A percentile compares a stretch with the other conserved stretches of the same genome.
phyloP scores from a whole-genome alignment of 257 asterid species.

The Salvia miltiorrhiza region DNA sequence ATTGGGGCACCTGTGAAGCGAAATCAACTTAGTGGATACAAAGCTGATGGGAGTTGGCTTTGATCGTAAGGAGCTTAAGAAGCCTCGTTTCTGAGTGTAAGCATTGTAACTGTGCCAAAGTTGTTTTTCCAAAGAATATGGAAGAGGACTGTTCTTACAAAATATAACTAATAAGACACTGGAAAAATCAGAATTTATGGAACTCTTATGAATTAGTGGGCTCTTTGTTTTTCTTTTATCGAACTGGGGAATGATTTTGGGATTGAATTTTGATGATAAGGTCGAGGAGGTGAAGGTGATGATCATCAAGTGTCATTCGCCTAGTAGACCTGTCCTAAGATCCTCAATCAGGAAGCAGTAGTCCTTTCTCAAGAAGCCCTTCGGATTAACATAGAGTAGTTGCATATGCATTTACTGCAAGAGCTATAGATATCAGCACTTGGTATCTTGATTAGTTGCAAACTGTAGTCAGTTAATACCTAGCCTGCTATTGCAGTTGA shows the following conservation, averaged over 20 bases:
- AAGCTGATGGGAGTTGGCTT: conserved; percentile 24
- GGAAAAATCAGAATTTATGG: conserved; percentile 6
- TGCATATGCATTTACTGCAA: conserved; percentile 17
- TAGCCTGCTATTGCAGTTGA: conserved; percentile 11
- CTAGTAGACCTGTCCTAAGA: conserved; percentile 19
- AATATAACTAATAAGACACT: conserved; percentile 10
- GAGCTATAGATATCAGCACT: conserved; percentile 14
- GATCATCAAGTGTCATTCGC: conserved; percentile 23
- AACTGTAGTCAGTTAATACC: conserved; percentile 9
- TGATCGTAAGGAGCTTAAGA: conserved; percentile 29
- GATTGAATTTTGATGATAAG: conserved; percentile 25
- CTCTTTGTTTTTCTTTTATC: conserved; percentile 7
- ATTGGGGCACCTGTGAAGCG: conserved; percentile 24
- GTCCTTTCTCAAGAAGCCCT: conserved; percentile 14
- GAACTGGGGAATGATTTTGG: conserved; percentile 33
- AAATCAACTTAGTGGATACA: conserved; percentile 20
- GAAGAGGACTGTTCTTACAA: conserved; percentile 36
- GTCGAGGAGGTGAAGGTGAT: conserved; percentile 30
- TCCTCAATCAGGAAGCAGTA: conserved; percentile 14
- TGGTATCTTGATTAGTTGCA: conserved; percentile 19
- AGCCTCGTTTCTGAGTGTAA: conserved; percentile 18
- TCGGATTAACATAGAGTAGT: conserved; percentile 20
- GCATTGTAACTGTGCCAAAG: conserved; percentile 24
- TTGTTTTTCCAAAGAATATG: conserved; percentile 31
- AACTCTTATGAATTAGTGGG: conserved; percentile 22